These are phyloP conservation scores for Camellia sinensis DNA, from an alignment of 148 eudicot genomes.

Conservation along the genomic window DNA sequence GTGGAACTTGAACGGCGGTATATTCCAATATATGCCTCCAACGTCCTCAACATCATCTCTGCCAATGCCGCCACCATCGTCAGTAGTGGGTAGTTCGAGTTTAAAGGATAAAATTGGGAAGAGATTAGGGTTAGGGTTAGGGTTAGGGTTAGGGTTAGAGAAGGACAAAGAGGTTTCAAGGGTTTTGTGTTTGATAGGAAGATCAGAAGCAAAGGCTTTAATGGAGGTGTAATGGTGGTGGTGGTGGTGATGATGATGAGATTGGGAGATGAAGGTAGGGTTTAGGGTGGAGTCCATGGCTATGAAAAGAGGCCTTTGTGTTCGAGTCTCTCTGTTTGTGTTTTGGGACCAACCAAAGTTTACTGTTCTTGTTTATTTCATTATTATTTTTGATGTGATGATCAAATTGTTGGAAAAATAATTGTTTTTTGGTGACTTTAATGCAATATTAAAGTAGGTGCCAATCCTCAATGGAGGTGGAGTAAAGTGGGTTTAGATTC, in stretches of 20 bases:
- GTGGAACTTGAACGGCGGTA: conserved; percentile 43
- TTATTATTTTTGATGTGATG: no score
- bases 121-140: conserved; percentile 1
- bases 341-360: background rate
- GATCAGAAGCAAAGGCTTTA: conserved; percentile 27
- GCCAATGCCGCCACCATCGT: background rate
- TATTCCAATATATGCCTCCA: background rate
- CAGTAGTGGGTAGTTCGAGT: background rate
- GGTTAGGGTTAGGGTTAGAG: background rate
- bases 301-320: background rate
- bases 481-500: no score
- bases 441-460: no score
- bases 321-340: background rate
- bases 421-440: no score
- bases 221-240: background rate
- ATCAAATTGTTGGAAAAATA: no score
- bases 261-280: conserved; percentile 2
- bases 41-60: background rate
- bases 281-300: conserved; percentile 23
- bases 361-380: no score
- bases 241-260: background rate
- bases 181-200: conserved; percentile 51
- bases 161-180: conserved; percentile 14
- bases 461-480: no score
- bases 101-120: background rate